Evolutionary conservation across 768 basidiomycete species (phyloP), one percentile per base, ranked within the genome.

Genomic region (Rhizopogon roseolus): DNA sequence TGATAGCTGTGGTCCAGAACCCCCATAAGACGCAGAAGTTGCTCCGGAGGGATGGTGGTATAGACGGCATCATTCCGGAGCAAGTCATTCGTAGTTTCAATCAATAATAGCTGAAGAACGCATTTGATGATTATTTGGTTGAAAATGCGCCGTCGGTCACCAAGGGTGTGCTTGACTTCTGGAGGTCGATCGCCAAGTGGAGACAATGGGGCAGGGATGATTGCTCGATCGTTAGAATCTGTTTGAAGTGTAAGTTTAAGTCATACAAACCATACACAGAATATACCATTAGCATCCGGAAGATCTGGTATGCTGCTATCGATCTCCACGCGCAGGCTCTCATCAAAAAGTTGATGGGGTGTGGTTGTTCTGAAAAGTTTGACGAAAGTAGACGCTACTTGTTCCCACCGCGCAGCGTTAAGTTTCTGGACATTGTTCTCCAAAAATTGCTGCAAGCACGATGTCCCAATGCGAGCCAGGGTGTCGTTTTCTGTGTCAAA

Each of bases 81-180:
- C 22, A 99, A 77, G 60, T 98, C 97, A 64, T 93, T 94, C 3
- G 95, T 96, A 6, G 92, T 98, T 73, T 99, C 97, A 58, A 99
- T 98, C 37, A 99, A 80, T 51, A 98, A 78, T 19, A 99, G 73
- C 63, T 99, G 97, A 29, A 99, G 81, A 19, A 99, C 97, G 68
- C 97, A 99, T 88, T 98, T 98, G 60, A 98, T 94, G 57, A 99
- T 98, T 71, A 99, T 98, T 69, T 98, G 97, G 66, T 93, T 90
- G 84, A 99, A 99, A 52, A 91, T 82, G 41, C 86, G 81, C 42
- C 91, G 84, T 51, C 94, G 86, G 59, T 89, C 88, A 49, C 73
- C 76, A 41, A 84, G 70, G 6, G 85, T 81, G n/a, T 81, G 72
- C 56, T 79, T 77, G 9, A 72, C 64, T 58, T 79, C 80, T 54